Evolutionary conservation across 2,329 filamentous ascomycete genomes (phyloP), one percentile per base, ranked within the genome.

Genomic region (Colletotrichum phormii): DNA sequence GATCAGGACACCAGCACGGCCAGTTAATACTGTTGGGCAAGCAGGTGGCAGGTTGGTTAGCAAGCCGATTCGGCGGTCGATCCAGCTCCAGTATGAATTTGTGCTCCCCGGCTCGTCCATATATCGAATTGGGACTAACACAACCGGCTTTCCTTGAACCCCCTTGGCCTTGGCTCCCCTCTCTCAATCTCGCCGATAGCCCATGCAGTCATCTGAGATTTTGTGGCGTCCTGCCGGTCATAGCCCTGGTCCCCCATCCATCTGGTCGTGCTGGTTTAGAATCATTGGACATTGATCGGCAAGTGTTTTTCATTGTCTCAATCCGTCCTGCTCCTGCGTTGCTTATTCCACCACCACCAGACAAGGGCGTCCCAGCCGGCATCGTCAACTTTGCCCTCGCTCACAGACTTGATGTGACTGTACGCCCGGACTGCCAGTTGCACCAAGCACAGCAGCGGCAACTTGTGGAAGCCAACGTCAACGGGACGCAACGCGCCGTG

Each of bases 201-300:
- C 46, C 65, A 72, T 57, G 54, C 65, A 72, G 70, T 55, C 59
- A 64, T 64, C 33, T 70, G 70, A 64, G 70, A 72, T 64, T 64
- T 60, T 55, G 66, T 72, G 70, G 70, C 70, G 60, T 54, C 67
- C 35, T 49, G 51, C 59, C 58, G 53, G 59, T 33, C 65, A 55
- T 57, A 33, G 49, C 69, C 64, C 58, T 64, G 60, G 60, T 42
- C 42, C 60, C 60, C 66, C 55, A 57, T 60, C 54, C 60, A 60
- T 60, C 54, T 72, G 60, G 37, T 42, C 37, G 37, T 42, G 37
- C 37, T 18, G 37, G 66, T 60, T 51, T 61, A 57, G 31, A 49
- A 13, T 51, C 66, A 57, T 70, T 72, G 66, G 66, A 24, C 54
- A 51, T 33, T 31, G 54, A 64, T 70, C 65, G 54, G 42, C 37